Conservation (phyloP, 2,329 filamentous ascomycete species). For the Cladosporium sp. region DNA sequence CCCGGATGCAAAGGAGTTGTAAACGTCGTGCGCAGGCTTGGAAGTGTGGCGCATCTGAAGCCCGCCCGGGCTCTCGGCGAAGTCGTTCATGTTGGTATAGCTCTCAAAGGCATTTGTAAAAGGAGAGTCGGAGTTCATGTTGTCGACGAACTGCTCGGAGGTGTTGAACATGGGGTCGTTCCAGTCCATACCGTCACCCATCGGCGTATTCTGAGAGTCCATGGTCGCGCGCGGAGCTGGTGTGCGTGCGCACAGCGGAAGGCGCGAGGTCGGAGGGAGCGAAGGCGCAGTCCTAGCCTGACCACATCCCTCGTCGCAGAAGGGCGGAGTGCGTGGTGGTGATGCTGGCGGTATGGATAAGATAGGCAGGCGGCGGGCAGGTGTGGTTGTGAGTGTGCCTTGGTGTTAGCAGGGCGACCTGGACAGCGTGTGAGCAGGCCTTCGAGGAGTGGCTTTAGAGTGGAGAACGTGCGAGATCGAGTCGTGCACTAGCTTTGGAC, state of each 20-base stretch:
- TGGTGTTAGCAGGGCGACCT: slow-evolving; percentile 7
- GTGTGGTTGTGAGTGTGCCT: not conserved
- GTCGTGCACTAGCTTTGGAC: slow-evolving; percentile 9
- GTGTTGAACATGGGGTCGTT: slow-evolving; percentile 33
- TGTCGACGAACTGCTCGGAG: slow-evolving; percentile 26
- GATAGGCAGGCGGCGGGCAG: not conserved
- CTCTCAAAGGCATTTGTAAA: slow-evolving; percentile 26
- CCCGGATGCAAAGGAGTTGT: slow-evolving; percentile 20
- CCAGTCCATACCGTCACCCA: slow-evolving; percentile 30
- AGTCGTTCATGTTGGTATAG: slow-evolving; percentile 30
- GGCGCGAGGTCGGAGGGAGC: slow-evolving; percentile 16
- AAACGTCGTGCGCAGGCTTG: slow-evolving; percentile 32
- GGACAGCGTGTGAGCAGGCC: not conserved
- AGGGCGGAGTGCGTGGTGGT: not conserved
- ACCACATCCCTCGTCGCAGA: slow-evolving; percentile 17
- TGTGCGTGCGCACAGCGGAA: slow-evolving; percentile 43
- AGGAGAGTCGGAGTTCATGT: slow-evolving; percentile 30
- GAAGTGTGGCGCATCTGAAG: slow-evolving; percentile 32
- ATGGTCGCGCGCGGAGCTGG: slow-evolving; percentile 58
- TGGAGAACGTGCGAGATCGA: slow-evolving; percentile 12
- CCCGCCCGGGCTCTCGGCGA: slow-evolving; percentile 29
- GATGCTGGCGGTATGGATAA: not conserved
- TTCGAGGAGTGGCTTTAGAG: slow-evolving; percentile 14
- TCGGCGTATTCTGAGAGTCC: slow-evolving; percentile 20
- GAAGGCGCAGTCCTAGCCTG: slow-evolving; percentile 13